Percentiles rank a stretch among this genome's conserved stretches.
Conservation (phyloP, 2,329 filamentous ascomycete genomes). For the Aspergillus aculeatus region DNA sequence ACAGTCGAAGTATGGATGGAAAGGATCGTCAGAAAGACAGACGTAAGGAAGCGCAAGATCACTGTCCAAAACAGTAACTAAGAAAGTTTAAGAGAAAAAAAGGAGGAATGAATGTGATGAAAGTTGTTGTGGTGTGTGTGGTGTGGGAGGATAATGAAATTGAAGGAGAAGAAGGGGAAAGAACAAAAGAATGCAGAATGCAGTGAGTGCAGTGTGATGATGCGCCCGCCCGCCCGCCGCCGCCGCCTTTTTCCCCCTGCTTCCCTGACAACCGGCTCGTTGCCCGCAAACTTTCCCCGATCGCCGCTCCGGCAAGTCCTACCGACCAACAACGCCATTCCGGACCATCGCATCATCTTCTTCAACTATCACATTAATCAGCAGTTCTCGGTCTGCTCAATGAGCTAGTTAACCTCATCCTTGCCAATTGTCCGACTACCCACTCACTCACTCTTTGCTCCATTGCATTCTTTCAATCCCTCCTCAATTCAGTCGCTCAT, state of each 20-base stretch:
- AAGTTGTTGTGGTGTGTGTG: neutral
- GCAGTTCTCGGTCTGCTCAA: constrained; percentile 13
- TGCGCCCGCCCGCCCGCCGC: neutral
- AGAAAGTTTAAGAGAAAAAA: neutral
- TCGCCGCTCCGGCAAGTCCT: constrained; percentile 19
- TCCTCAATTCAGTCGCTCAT: neutral
- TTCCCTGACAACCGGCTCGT: constrained; percentile 4
- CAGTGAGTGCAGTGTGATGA: constrained; percentile 2
- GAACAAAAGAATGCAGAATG: neutral
- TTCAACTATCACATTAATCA: constrained; percentile 17
- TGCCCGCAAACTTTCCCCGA: constrained; percentile 10
- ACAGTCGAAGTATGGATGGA: neutral
- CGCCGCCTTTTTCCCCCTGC: neutral
- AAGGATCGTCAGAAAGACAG: constrained; percentile 4
- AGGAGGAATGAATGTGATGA: neutral
- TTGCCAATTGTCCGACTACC: constrained; percentile 2
- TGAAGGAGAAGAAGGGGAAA: neutral
- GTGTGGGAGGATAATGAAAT: constrained; percentile 12
- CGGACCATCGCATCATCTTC: neutral
- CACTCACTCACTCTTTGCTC: constrained; percentile 1
- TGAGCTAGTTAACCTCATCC: neutral
- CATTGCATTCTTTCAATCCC: neutral
- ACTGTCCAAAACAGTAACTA: neutral
- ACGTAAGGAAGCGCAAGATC: neutral
- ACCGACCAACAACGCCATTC: constrained; percentile 23